Base-by-base conservation (phyloP, 2,329 filamentous ascomycete genomes). In the Sclerotinia spermophila region DNA sequence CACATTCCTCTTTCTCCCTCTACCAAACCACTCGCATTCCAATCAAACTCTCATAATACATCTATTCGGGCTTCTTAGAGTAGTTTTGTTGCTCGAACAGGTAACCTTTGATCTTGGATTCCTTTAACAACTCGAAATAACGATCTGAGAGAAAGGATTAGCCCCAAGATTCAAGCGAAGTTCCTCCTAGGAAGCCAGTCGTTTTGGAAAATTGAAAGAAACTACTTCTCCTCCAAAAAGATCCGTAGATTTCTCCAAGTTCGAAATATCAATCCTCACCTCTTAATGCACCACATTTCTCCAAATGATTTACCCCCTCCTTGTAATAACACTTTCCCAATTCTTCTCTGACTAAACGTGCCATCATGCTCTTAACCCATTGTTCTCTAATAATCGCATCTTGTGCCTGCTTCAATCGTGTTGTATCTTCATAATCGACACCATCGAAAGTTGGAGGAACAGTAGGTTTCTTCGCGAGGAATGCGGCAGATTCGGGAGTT, bases 291-390 rank as follows among this genome's bases (percentile, higher is more conserved):
- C 92, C 92, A 81, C 92, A 96, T 83, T 95, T 96, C 86, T 95
- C 92, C 81, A 96, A 82, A 81, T 96, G 92, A 82, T 96, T 96
- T 75, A 94, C 91, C 70, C 92, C 93, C 82, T 96, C 91, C 76
- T 88, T 86, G 82, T 89, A 88, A 82, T 96, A 96, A 85, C 92
- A 96, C 84, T 93, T 95, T 82, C 90, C 86, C 83, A 96, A 84
- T 84, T 96, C 92, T 81, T 95, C 91, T 74, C 91, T 85, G 69
- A 96, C 91, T 74, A 96, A 83, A 73, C 92, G 86, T 71, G 91
- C 91, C 92, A 94, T 96, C 92, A 96, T 96, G 80, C 90, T 90
- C 80, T 89, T 89, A 72, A 96, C 92, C 93, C 93, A 96, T 84
- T 96, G 92, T 83, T 96, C 92, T 74, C 92, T 87, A 77, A 96